phyloP scores from a whole-genome alignment of 352 stramenopile species.

The Globisporangium uncinulatum region DNA sequence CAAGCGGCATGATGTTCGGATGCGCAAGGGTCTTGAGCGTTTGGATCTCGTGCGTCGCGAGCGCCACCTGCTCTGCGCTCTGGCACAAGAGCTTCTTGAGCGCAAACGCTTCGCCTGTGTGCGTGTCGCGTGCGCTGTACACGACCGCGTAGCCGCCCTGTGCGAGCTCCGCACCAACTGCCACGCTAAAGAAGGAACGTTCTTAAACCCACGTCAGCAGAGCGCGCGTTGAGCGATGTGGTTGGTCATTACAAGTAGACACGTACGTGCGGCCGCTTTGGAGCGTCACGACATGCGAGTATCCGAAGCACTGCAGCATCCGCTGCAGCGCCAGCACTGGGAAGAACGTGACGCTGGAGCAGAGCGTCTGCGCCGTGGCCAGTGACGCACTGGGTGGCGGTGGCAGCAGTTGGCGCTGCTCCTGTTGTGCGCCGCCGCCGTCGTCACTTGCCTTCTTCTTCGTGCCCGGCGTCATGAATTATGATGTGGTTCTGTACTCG shows the following conservation, averaged over 20 bases:
- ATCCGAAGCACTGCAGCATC: conserved; percentile 68
- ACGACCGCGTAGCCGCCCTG: conserved; percentile 88
- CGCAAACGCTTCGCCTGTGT: conserved; percentile 73
- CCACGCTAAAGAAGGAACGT: conserved; percentile 26
- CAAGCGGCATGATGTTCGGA: conserved; percentile 81
- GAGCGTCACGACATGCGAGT: conserved; percentile 54
- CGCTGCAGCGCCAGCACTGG: conserved; percentile 54
- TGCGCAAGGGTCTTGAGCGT: conserved; percentile 68
- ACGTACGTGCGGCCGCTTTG: conserved; percentile 73
- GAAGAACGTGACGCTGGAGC: conserved; percentile 52
- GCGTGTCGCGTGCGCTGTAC: conserved; percentile 63
- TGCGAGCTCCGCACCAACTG: conserved; percentile 58
- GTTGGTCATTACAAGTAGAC: too few species aligned
- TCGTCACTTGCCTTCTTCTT: background rate
- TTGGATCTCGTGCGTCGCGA: conserved; percentile 80
- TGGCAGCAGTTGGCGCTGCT: background rate
- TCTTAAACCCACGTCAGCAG: background rate
- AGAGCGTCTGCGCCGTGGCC: conserved; percentile 27
- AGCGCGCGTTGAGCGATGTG: background rate
- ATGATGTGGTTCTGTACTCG: too few species aligned
- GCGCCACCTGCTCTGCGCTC: conserved; percentile 71
- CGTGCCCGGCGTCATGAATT: background rate
- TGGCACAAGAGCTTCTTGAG: conserved; percentile 90
- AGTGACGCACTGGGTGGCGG: conserved; percentile 4
- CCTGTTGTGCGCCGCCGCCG: too few species aligned